Base-by-base conservation (phyloP, 2,329 filamentous ascomycete species). In the Monosporascus sp. region DNA sequence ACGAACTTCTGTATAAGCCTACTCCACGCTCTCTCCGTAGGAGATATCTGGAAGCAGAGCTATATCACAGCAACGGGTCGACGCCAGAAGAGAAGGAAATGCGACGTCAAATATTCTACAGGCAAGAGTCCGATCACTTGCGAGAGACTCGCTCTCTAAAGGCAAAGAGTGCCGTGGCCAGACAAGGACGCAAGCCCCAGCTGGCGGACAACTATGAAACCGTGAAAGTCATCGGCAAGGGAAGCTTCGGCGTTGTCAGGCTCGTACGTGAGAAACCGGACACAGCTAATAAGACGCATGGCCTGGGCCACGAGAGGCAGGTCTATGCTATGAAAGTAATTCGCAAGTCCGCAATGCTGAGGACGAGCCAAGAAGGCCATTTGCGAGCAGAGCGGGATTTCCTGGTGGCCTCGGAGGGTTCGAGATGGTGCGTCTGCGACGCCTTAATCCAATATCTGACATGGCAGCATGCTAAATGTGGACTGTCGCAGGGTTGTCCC, bases 271-370 rank as follows among this genome's bases (percentile, higher is more conserved):
- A 92, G 67, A 87, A 76, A 59, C 50, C 60, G 19, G 63, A 62
- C n/a, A 50, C 61, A 0, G 63, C 59, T 2, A 61, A 69, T 59
- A 55, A 60, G 46, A 69, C 53, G 16, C 52, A 47, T 17, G n/a
- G 49, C 22, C 31, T 43, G 17, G 17, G 27, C 19, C n/a, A 54
- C 60, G 68, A 53, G 8, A 81, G 78, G 49, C 80, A 88, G 53
- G 84, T 96, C 0, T 97, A 87, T 68, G 94, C 94, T 16, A 97
- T 97, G 93, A 97, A 97, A 68, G 89, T 96, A 34, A 97, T 97
- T 61, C 85, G 88, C 54, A 99, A 99, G 68, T 90, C 90, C 1
- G 86, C 91, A 52, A 97, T 97, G 92, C 79, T 97, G 52, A 84
- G 86, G 14, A 94, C 91, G 56, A 87, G 87, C 58, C 94, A 97